These are phyloP conservation scores for Malania oleifera DNA, from an alignment of 164 flowering plant genomes.

Conservation along the genomic window DNA sequence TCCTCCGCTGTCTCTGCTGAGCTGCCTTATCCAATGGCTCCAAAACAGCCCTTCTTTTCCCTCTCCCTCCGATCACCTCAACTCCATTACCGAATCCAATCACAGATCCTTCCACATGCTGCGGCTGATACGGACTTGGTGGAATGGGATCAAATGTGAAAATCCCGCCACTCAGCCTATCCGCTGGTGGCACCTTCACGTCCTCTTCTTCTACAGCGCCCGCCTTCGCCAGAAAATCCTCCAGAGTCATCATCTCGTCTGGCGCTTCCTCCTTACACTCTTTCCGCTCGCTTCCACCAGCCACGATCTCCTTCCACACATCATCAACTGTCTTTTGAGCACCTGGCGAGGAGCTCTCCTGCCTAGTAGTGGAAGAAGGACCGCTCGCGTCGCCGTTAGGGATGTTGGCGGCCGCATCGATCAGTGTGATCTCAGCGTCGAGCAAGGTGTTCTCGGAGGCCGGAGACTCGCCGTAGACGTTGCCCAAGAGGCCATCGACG, in stretches of 20 bases:
- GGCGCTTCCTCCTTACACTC: conserved; percentile 28
- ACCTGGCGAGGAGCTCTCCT: neutral
- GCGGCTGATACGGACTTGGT: conserved; percentile 19
- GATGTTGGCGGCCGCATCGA: neutral
- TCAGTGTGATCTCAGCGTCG: conserved; percentile 18
- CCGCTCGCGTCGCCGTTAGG: conserved; percentile 1
- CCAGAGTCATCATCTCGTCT: conserved; percentile 60
- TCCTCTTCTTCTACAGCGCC: conserved; percentile 43
- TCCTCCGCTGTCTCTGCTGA: conserved; percentile 70
- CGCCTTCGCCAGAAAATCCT: conserved; percentile 60
- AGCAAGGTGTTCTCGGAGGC: conserved; percentile 21
- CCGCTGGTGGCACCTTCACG: conserved; percentile 26
- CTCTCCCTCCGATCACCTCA: conserved; percentile 27
- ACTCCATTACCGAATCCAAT: conserved; percentile 44
- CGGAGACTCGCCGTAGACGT: conserved; percentile 27
- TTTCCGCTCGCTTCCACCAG: conserved; percentile 21
- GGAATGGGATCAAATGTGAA: conserved; percentile 31
- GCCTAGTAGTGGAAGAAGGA: neutral
- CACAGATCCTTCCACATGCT: conserved; percentile 29
- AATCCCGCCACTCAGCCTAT: conserved; percentile 28
- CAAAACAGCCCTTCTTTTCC: conserved; percentile 35
- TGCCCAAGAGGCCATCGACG: conserved; percentile 42
- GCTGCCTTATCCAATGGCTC: conserved; percentile 60
- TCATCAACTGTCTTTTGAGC: conserved; percentile 39
- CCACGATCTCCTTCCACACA: conserved; percentile 59